phyloP scores from a whole-genome alignment of 108 stramenopile species.

The Stephanodiscus triporus region DNA sequence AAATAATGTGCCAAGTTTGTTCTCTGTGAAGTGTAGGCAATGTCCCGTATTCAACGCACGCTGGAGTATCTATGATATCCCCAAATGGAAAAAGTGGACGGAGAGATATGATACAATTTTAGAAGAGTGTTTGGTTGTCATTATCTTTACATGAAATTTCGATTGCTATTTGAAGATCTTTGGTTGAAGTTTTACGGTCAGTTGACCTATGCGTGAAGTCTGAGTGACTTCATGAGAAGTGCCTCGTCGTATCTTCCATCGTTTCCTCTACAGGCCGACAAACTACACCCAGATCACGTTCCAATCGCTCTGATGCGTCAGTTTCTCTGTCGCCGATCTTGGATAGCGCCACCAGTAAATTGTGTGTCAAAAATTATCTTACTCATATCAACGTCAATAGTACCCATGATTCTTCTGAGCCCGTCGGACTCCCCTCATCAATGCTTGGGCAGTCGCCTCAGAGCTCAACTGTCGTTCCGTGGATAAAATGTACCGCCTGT shows the following conservation, averaged over 20 bases:
- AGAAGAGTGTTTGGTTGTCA: too few species aligned
- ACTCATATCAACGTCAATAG: conserved; percentile 14
- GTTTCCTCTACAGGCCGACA: conserved; percentile 72
- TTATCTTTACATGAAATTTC: too few species aligned
- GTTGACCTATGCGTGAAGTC: too few species aligned
- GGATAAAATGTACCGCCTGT: conserved; percentile 73
- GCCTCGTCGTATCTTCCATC: conserved; percentile 70
- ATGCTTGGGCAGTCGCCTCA: conserved; percentile 57
- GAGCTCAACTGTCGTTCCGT: conserved; percentile 70
- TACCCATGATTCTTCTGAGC: conserved; percentile 21
- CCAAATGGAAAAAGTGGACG: too few species aligned
- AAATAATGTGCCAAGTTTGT: too few species aligned
- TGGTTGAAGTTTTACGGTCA: too few species aligned
- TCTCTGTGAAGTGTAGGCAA: too few species aligned
- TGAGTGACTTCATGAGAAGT: conserved; percentile 24
- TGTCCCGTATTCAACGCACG: too few species aligned
- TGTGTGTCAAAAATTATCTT: conserved; percentile 61
- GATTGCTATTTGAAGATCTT: too few species aligned
- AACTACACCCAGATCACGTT: conserved; percentile 53
- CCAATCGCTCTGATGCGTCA: conserved; percentile 56
- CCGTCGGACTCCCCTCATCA: conserved; percentile 33
- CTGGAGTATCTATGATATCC: too few species aligned
- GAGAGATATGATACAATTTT: too few species aligned
- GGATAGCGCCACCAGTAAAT: conserved; percentile 83
- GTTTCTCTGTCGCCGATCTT: conserved; percentile 77